Percentiles rank a stretch among this genome's conserved stretches.
Conservation (phyloP, 2,329 filamentous ascomycete species). For the Clonostachys chloroleuca region DNA sequence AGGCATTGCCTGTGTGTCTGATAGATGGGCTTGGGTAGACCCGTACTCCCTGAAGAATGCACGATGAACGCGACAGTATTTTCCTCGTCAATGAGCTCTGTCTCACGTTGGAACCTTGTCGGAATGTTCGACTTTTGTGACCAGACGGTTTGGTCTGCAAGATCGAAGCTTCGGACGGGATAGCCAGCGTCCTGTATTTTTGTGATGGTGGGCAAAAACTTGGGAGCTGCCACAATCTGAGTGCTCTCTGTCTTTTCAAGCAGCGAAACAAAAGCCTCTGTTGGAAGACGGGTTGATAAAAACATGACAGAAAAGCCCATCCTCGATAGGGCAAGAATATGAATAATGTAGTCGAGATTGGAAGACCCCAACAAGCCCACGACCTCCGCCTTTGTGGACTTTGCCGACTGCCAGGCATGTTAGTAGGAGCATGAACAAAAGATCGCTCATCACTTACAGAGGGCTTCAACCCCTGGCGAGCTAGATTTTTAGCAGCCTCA, state of each 20-base stretch:
- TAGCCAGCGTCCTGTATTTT: slow-evolving; percentile 4
- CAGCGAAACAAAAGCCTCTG: slow-evolving; percentile 8
- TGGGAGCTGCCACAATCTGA: slow-evolving; percentile 7
- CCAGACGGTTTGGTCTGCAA: slow-evolving; percentile 4
- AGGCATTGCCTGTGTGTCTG: slow-evolving; percentile 48
- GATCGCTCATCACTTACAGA: slow-evolving; percentile 1
- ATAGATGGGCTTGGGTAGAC: slow-evolving; percentile 59
- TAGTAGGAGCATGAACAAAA: background rate
- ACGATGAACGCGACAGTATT: slow-evolving; percentile 20
- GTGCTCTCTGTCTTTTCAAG: slow-evolving; percentile 7
- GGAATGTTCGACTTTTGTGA: slow-evolving; percentile 8
- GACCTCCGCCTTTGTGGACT: slow-evolving; percentile 16
- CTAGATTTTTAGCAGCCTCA: slow-evolving; percentile 9
- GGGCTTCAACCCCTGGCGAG: slow-evolving; percentile 4
- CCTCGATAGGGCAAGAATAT: slow-evolving; percentile 45
- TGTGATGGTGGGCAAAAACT: slow-evolving; percentile 1
- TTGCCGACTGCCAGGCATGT: background rate
- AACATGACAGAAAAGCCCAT: slow-evolving; percentile 41
- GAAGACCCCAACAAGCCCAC: slow-evolving; percentile 43
- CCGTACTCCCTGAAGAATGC: slow-evolving; percentile 47
- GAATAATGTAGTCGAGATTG: slow-evolving; percentile 47
- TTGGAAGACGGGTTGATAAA: slow-evolving; percentile 9
- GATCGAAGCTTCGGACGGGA: slow-evolving; percentile 4
- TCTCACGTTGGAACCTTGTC: slow-evolving; percentile 6
- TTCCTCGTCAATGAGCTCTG: slow-evolving; percentile 9